Conservation (phyloP, 2,329 filamentous ascomycete genomes). For the Hirsutella minnesotensis region DNA sequence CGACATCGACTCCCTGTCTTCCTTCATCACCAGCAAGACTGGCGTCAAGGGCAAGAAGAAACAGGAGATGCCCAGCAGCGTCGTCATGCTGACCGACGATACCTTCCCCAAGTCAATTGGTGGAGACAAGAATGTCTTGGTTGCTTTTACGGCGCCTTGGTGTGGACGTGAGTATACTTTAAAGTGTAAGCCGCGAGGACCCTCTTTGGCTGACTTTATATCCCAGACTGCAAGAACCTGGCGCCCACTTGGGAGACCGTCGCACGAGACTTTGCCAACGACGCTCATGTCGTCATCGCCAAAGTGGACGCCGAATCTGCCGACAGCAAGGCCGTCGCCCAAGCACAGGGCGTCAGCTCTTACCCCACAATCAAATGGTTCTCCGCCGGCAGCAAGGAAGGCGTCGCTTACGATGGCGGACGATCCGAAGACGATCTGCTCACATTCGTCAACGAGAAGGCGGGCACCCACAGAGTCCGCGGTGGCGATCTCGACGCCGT, state of each 20-base stretch:
- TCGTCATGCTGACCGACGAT: conserved; percentile 69
- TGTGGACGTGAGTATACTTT: conserved; percentile 71
- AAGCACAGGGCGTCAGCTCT: conserved; percentile 65
- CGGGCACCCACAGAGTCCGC: conserved; percentile 70
- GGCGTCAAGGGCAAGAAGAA: conserved; percentile 71
- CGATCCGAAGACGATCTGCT: conserved; percentile 69
- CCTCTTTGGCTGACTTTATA: conserved; percentile 1
- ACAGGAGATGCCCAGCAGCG: conserved; percentile 58
- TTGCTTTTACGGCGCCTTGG: conserved; percentile 97
- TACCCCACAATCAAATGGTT: conserved; percentile 99
- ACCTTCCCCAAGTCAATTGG: conserved; percentile 71
- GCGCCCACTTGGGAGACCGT: conserved; percentile 84
- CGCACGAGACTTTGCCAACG: conserved; percentile 67
- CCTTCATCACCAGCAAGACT: conserved; percentile 79
- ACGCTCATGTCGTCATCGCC: conserved; percentile 72
- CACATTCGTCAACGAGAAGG: conserved; percentile 75
- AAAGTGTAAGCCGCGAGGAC: not conserved
- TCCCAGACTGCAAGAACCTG: conserved; percentile 85
- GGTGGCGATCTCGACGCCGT: conserved; percentile 69
- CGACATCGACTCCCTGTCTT: conserved; percentile 72
- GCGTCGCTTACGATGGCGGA: conserved; percentile 60
- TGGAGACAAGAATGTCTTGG: conserved; percentile 76
- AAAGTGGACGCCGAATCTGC: conserved; percentile 92
- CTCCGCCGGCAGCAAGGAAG: conserved; percentile 66
- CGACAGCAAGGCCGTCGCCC: conserved; percentile 67